Percentiles rank a stretch among this genome's conserved stretches.
These are phyloP conservation scores for Aspergillus mulundensis DNA, from an alignment of 495 filamentous ascomycete species.

Conservation along the genomic window DNA sequence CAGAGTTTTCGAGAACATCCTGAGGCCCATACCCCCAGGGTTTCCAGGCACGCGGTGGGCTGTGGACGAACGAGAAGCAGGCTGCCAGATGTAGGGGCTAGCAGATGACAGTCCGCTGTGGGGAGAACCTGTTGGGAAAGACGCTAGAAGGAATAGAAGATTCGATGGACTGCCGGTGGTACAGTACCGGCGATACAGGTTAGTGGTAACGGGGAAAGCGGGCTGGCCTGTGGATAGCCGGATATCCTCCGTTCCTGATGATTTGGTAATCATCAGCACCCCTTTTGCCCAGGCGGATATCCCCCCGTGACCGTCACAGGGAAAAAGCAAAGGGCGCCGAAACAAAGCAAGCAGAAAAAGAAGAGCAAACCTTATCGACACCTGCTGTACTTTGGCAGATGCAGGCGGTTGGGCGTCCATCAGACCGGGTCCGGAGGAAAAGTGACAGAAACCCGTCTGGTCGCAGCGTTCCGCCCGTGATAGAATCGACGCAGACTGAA, in stretches of 20 bases:
- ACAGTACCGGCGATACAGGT: conserved; percentile 7
- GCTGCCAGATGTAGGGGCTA: conserved; percentile 9
- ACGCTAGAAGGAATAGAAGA: conserved; percentile 36
- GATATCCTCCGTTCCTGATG: not conserved
- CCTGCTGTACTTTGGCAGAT: not conserved
- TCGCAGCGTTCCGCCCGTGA: not conserved
- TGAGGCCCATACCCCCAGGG: not conserved
- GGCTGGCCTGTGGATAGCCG: conserved; percentile 19
- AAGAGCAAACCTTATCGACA: conserved; percentile 7
- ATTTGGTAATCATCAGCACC: not conserved
- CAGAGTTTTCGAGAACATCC: conserved; percentile 5
- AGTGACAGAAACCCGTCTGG: conserved; percentile 9
- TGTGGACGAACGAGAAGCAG: conserved; percentile 13
- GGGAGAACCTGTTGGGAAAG: conserved; percentile 12
- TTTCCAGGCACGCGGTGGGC: not conserved
- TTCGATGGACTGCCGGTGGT: conserved; percentile 16
- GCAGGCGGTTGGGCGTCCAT: not conserved
- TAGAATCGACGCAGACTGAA: not conserved
- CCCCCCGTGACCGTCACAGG: conserved; percentile 11
- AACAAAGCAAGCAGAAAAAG: conserved; percentile 6
- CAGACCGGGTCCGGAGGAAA: not conserved
- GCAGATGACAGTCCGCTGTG: conserved; percentile 6
- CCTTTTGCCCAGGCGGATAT: conserved; percentile 18
- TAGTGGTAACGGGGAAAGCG: conserved; percentile 29
- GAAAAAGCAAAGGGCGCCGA: conserved; percentile 3